Conservation (phyloP, 805 yeast species). For the Pichia deserticola region DNA sequence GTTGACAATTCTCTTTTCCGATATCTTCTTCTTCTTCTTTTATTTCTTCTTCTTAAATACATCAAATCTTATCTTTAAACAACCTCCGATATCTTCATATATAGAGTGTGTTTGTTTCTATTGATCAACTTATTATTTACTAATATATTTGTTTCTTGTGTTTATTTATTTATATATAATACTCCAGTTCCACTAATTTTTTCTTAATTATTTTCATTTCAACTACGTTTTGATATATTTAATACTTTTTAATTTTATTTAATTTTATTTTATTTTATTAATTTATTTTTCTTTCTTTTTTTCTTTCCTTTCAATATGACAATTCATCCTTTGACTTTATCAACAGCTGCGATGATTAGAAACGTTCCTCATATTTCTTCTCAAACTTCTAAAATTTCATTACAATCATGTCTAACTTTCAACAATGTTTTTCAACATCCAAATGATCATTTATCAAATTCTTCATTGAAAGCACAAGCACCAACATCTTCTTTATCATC, state of each 20-base stretch:
- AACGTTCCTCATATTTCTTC: conserved; percentile 15
- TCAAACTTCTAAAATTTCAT: conserved; percentile 9
- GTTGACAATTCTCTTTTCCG: too few relatives aligned
- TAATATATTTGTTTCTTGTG: not conserved
- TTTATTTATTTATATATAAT: not conserved
- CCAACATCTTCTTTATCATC: not conserved
- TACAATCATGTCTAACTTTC: conserved; percentile 18
- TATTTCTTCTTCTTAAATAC: too few relatives aligned
- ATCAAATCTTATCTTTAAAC: too few relatives aligned
- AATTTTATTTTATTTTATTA: too few relatives aligned
- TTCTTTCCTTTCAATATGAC: not conserved
- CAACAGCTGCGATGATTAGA: conserved; percentile 13
- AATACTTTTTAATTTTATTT: too few relatives aligned
- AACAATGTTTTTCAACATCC: conserved; percentile 17
- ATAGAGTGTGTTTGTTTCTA: not conserved
- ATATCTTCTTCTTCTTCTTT: too few relatives aligned
- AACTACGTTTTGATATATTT: too few relatives aligned
- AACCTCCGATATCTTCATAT: conserved; percentile 1
- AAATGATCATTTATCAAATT: not conserved
- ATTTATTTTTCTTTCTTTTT: not conserved
- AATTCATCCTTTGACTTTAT: not conserved
- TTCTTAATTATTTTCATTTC: too few relatives aligned
- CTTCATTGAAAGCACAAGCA: not conserved
- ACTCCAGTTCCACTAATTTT: too few relatives aligned
- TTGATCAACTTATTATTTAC: too few relatives aligned